phyloP scores from a whole-genome alignment of 805 yeast genomes.

The Kodamaea leandrae region DNA sequence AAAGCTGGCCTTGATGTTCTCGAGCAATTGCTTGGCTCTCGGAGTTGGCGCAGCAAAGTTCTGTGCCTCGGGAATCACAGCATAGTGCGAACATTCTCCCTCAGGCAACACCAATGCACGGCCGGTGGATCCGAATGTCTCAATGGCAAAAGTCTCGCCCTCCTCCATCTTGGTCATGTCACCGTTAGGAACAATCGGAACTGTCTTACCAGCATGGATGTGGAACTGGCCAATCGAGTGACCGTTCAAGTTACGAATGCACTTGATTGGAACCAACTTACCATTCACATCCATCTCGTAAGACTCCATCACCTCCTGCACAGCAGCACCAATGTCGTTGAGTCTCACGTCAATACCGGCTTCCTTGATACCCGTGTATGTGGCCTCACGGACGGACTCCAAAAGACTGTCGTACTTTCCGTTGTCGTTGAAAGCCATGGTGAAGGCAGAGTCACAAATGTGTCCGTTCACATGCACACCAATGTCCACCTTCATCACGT shows the following conservation, averaged over 20 bases:
- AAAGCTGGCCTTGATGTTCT: conserved; percentile 72
- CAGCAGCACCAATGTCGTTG: conserved; percentile 92
- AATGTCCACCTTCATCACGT: conserved; percentile 94
- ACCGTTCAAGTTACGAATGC: conserved; percentile 90
- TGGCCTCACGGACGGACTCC: conserved; percentile 87
- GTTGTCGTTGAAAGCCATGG: conserved; percentile 81
- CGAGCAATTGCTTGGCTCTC: conserved; percentile 67
- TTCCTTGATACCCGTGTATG: conserved; percentile 86
- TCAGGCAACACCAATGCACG: conserved; percentile 80
- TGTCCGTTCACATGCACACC: conserved; percentile 96
- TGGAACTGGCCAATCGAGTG: conserved; percentile 82
- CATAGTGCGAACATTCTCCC: conserved; percentile 96
- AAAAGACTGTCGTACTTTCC: conserved; percentile 77
- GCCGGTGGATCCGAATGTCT: conserved; percentile 97
- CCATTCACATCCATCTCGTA: conserved; percentile 92
- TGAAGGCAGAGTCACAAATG: conserved; percentile 93
- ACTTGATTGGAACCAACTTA: conserved; percentile 76
- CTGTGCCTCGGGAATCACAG: conserved; percentile 51
- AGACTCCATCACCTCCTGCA: conserved; percentile 96
- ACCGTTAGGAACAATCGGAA: conserved; percentile 91
- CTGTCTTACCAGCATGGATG: conserved; percentile 94
- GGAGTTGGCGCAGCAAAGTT: conserved; percentile 48
- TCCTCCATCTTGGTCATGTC: conserved; percentile 98
- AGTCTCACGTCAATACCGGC: conserved; percentile 96
- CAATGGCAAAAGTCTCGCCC: conserved; percentile 97